Percentiles rank a stretch among this genome's conserved stretches.
These are phyloP conservation scores for Speleostelium caveatum DNA, from an alignment of 78 protist genomes.

Conservation along the genomic window DNA sequence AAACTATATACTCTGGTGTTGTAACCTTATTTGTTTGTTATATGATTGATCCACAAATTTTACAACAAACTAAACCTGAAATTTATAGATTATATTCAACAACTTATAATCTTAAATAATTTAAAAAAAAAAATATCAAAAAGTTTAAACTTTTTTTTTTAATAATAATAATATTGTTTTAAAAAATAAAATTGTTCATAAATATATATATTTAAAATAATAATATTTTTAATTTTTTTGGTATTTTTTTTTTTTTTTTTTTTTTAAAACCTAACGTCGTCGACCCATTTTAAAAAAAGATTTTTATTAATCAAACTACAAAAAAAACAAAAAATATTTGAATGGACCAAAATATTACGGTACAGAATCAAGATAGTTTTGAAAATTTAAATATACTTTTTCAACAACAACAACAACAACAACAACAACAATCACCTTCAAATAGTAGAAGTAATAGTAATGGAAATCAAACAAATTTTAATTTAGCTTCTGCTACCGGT, in stretches of 20 bases:
- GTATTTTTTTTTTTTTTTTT: not conserved
- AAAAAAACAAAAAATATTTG: no score
- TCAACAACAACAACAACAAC: not conserved
- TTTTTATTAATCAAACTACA: no score
- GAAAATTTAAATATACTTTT: no score
- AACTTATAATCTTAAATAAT: constrained; percentile 8
- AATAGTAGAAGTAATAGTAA: constrained; percentile 8
- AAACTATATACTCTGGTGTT: constrained; percentile 77
- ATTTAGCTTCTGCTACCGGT: no score
- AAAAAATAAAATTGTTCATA: not conserved
- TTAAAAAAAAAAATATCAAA: not conserved
- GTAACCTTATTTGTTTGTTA: constrained; percentile 87
- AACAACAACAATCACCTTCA: not conserved
- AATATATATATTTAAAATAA: not conserved
- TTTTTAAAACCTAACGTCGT: no score
- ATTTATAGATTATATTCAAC: constrained; percentile 27
- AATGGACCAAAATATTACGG: no score
- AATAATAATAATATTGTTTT: no score
- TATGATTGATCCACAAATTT: constrained; percentile 77
- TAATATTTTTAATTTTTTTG: not conserved
- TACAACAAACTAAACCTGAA: constrained; percentile 40
- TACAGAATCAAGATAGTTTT: no score
- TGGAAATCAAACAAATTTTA: not conserved
- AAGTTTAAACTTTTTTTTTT: no score
- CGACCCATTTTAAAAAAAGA: no score